These are phyloP conservation scores for Serendipita sp. DNA, from an alignment of 768 basidiomycete species.

Conservation along the genomic window DNA sequence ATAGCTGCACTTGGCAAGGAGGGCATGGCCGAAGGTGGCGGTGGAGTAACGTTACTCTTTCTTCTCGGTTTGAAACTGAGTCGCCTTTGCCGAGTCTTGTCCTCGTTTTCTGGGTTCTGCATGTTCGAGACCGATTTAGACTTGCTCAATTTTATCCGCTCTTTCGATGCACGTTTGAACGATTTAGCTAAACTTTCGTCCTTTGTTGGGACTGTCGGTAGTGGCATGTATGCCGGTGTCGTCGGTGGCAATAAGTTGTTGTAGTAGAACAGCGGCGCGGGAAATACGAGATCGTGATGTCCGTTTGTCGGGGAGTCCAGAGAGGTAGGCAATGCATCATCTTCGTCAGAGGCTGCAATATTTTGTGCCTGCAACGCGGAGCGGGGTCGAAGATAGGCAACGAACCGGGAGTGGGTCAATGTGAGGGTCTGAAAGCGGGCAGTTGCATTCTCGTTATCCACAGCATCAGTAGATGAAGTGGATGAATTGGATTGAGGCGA, in stretches of 20 bases:
- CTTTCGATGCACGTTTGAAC: neutral
- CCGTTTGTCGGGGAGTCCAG: neutral
- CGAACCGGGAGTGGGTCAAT: neutral
- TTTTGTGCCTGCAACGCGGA: neutral
- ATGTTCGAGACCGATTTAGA: neutral
- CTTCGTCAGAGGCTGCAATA: neutral
- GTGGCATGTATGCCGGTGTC: neutral
- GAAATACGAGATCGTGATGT: neutral
- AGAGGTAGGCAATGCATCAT: neutral
- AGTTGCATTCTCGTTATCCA: neutral
- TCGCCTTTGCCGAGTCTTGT: neutral
- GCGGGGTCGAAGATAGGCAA: conserved; percentile 1
- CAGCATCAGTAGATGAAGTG: neutral
- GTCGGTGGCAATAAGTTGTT: neutral
- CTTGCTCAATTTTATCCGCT: neutral
- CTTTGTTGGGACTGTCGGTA: neutral
- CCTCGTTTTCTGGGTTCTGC: neutral
- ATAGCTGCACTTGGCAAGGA: neutral
- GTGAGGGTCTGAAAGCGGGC: neutral
- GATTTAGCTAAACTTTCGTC: neutral
- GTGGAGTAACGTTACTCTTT: neutral
- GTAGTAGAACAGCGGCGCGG: neutral
- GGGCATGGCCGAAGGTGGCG: conserved; percentile 1
- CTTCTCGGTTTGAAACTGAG: neutral
- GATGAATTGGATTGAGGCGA: neutral